Evolutionary conservation across 2,329 filamentous ascomycete species (phyloP).

Genomic region (Torrubiella hemipterigena): DNA sequence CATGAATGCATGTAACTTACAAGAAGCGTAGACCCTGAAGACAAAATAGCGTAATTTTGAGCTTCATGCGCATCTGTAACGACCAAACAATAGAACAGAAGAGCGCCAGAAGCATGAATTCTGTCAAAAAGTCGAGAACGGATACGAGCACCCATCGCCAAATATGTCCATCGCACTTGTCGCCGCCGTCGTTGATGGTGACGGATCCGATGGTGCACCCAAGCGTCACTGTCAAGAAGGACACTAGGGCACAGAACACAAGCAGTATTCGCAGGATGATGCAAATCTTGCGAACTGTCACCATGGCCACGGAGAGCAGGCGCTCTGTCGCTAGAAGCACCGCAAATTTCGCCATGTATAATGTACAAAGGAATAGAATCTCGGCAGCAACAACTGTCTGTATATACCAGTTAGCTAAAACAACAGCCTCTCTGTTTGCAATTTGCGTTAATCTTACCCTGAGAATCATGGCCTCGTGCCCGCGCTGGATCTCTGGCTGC

Average conservation of each 20-base stretch:
- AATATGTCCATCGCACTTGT: conserved; percentile 1
- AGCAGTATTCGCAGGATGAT: conserved; percentile 3
- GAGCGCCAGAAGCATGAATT: conserved; percentile 2
- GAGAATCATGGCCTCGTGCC: conserved; percentile 4
- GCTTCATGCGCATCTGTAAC: conserved; percentile 2
- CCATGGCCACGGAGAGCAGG: conserved; percentile 7
- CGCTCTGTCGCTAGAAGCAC: conserved; percentile 9
- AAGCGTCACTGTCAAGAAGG: conserved; percentile 4
- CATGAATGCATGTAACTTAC: conserved; percentile 4
- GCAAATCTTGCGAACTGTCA: conserved; percentile 6
- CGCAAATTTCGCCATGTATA: conserved; percentile 10
- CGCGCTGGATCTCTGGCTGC: conserved; percentile 2
- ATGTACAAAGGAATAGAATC: conserved; percentile 5
- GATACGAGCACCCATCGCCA: conserved; percentile 3
- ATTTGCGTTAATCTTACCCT: conserved; percentile 2
- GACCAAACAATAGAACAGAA: conserved; percentile 6
- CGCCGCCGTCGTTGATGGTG: not conserved
- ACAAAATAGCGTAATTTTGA: conserved; percentile 3
- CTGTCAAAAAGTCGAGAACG: conserved; percentile 2
- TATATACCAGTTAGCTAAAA: too few relatives aligned
- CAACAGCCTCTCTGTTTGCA: not conserved
- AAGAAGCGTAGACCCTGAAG: conserved; percentile 3
- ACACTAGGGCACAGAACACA: conserved; percentile 4
- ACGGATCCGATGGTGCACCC: conserved; percentile 2
- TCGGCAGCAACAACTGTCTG: conserved; percentile 7